Base-by-base conservation (phyloP, 805 yeast genomes). In the Ogataea paraovalis region DNA sequence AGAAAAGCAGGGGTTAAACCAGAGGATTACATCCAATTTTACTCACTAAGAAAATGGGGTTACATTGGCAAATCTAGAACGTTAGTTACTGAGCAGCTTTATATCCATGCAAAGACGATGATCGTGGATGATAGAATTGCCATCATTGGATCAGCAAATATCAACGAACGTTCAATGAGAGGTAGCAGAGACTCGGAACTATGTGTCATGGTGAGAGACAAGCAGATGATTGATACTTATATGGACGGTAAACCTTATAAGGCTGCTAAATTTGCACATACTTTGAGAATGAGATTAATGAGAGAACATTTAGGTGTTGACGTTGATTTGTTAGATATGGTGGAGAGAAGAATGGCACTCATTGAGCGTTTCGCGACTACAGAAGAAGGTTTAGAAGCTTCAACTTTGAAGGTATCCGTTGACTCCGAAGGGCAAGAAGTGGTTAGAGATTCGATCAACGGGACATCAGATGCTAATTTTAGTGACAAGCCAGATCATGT, bases 261-360 rank as follows among this genome's bases (percentile, higher is more conserved):
- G 51, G 99, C 92, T 2, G 92, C 89, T 3, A 82, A 81, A 56
- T 94, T 92, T 71, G 89, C 98, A 0, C 96, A 89, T 64, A 83
- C 94, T 2, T 69, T 94, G 50, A 77, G 99, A 58, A 79, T 90
- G 72, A 76, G 97, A 52, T 73, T 95, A 43, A 94, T 94, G 99
- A 78, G 99, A 54, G 99, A 94, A 62, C 99, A 94, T 68, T 64
- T 94, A 22, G 99, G 99, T 22, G 84, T 96, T 45, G 95, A 90
- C 64, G 94, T 90, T 39, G 97, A 91, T 66, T 71, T 84, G 14
- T 67, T 90, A 22, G 97, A 91, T 47, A 67, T 85, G 39, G 85
- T 89, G 28, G 97, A 90, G 60, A 74, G 91, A 55, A 75, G 86
- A 55, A 84, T 87, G 46, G 60, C 66, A 16, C 68, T 70, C 42